Evolutionary conservation across 2,329 filamentous ascomycete genomes (phyloP).

Genomic region (Fusarium anguioides): DNA sequence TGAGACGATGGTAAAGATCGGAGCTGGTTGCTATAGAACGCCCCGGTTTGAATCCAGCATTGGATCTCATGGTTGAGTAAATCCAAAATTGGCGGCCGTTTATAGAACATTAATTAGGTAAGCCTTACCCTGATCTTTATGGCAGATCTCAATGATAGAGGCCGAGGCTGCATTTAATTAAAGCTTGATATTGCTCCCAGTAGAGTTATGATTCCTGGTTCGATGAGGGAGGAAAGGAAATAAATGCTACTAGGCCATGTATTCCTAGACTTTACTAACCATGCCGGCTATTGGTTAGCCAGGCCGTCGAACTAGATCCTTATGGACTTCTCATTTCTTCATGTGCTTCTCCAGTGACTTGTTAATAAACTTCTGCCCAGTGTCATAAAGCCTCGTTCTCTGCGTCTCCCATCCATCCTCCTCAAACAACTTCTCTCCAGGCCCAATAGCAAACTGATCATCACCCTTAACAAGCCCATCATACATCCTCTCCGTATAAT

Average conservation of each 20-base stretch:
- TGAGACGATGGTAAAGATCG: not conserved
- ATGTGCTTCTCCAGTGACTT: constrained; percentile 22
- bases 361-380: constrained; percentile 10
- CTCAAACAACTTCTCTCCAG: constrained; percentile 33
- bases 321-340: not conserved
- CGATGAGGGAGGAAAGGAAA: too few relatives aligned
- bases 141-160: too few relatives aligned
- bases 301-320: not conserved
- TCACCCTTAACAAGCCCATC: constrained; percentile 35
- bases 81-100: too few relatives aligned
- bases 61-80: too few relatives aligned
- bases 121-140: too few relatives aligned
- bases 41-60: too few relatives aligned
- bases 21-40: not conserved
- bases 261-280: too few relatives aligned
- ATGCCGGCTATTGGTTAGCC: not conserved
- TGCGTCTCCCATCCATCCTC: constrained; percentile 43
- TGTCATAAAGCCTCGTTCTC: constrained; percentile 31
- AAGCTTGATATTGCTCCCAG: too few relatives aligned
- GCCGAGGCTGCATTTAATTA: too few relatives aligned
- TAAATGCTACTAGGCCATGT: not conserved
- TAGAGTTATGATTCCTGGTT: too few relatives aligned
- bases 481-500: constrained; percentile 56
- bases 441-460: constrained; percentile 43
- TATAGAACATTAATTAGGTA: too few relatives aligned